phyloP scores from a whole-genome alignment of 1,284 basidiomycete species.

The Boletus austroedulis region DNA sequence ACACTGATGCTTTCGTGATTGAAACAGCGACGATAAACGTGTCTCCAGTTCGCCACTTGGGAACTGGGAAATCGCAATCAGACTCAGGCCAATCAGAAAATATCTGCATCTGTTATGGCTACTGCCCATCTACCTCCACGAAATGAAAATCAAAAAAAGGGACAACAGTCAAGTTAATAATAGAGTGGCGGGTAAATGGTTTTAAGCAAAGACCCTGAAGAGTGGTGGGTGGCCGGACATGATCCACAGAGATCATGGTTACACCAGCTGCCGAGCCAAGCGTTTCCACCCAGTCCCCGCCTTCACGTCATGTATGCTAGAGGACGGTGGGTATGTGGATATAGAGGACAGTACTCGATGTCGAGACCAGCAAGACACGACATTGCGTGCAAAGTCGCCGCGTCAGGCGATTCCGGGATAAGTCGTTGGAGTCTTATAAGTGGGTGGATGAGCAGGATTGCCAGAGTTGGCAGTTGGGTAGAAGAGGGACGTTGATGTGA shows the following conservation, averaged over 20 bases:
- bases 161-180: neutral
- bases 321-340: conserved; percentile 10
- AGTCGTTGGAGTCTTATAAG: no score
- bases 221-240: neutral
- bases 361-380: neutral
- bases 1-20: neutral
- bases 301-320: neutral
- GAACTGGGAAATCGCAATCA: neutral
- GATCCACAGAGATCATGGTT: neutral
- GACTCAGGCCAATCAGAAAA: neutral
- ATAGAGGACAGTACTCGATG: neutral
- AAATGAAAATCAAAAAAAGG: neutral
- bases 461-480: neutral
- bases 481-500: neutral
- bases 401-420: neutral
- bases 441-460: no score
- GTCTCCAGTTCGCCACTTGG: neutral
- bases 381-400: neutral
- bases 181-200: neutral
- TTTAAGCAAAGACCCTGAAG: neutral
- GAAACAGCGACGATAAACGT: neutral
- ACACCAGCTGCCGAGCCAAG: neutral
- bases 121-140: neutral
- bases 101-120: neutral
- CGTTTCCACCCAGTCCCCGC: conserved; percentile 2